A percentile compares a stretch with the other conserved stretches of the same genome.
These are phyloP conservation scores for Penicillium sp. DNA, from an alignment of 2,329 filamentous ascomycete species.

Conservation along the genomic window DNA sequence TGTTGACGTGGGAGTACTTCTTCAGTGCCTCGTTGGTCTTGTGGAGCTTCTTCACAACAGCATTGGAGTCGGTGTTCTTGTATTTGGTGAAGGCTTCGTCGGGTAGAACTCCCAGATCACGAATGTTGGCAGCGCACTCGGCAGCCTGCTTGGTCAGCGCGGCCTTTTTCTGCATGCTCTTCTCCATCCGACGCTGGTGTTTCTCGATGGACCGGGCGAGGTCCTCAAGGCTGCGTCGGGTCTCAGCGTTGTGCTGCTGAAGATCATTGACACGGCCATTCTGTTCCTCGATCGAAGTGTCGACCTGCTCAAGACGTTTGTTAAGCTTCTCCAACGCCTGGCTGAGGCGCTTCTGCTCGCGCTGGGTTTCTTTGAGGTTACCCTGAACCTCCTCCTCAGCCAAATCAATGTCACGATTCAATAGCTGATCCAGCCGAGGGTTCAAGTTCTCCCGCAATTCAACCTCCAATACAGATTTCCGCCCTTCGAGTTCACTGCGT, in stretches of 20 bases:
- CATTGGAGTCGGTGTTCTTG: conserved; percentile 77
- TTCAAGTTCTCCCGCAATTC: conserved; percentile 88
- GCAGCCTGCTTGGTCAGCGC: conserved; percentile 75
- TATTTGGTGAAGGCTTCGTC: conserved; percentile 95
- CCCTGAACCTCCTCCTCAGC: conserved; percentile 62
- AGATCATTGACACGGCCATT: conserved; percentile 61
- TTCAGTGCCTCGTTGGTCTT: conserved; percentile 92
- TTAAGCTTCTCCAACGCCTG: conserved; percentile 70
- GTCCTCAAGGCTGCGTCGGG: conserved; percentile 74
- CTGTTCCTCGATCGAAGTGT: conserved; percentile 68
- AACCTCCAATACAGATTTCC: conserved; percentile 82
- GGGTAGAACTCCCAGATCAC: conserved; percentile 88
- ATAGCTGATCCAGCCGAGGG: conserved; percentile 84
- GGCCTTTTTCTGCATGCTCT: conserved; percentile 86
- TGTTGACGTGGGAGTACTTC: conserved; percentile 98
- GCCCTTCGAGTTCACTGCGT: conserved; percentile 76
- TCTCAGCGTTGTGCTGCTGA: conserved; percentile 63
- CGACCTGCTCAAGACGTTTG: conserved; percentile 72
- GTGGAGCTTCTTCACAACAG: conserved; percentile 74
- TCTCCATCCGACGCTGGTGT: conserved; percentile 88
- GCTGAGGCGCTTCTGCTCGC: conserved; percentile 78
- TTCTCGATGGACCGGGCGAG: conserved; percentile 78
- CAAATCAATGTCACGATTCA: conserved; percentile 71
- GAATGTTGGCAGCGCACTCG: conserved; percentile 85
- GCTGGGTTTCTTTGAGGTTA: conserved; percentile 75